Evolutionary conservation across 1,284 basidiomycete species (phyloP).

Genomic region (Puccinia horiana): DNA sequence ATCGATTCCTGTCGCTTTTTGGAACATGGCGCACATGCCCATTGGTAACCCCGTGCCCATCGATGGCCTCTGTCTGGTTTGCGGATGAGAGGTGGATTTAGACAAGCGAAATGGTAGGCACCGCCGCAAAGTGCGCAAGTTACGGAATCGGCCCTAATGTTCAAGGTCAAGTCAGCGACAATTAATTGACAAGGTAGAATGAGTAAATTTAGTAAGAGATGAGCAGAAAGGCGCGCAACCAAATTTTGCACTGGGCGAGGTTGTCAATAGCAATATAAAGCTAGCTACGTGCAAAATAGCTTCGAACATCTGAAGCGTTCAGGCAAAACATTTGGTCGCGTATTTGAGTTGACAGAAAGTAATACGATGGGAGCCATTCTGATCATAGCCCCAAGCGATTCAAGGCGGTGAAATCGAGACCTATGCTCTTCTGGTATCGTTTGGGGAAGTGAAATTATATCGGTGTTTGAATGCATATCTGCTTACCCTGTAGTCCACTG

Average conservation of each 20-base stretch:
- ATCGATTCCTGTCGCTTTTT: slow-evolving; percentile 48
- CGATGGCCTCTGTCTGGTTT: slow-evolving; percentile 48
- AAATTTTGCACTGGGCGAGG: background rate
- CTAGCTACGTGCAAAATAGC: too few relatives aligned
- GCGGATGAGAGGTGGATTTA: slow-evolving; percentile 49
- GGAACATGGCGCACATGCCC: slow-evolving; percentile 50
- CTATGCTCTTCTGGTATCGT: background rate
- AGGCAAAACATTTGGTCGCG: background rate
- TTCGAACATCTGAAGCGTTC: background rate
- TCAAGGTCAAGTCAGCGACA: background rate
- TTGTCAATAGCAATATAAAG: background rate
- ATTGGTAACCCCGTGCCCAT: slow-evolving; percentile 47
- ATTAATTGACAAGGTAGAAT: background rate
- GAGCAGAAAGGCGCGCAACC: background rate
- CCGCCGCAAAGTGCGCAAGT: slow-evolving; percentile 45
- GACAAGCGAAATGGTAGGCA: slow-evolving; percentile 49
- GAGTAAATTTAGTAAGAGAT: background rate
- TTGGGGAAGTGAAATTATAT: background rate
- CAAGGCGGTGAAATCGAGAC: background rate
- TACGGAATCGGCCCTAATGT: slow-evolving; percentile 44
- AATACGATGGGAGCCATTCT: background rate
- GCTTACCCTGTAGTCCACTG: slow-evolving; percentile 50
- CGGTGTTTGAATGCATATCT: background rate
- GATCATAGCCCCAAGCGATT: too few relatives aligned
- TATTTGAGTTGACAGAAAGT: background rate